Conservation (phyloP, 306 rosid species). For the Sesbania bispinosa region DNA sequence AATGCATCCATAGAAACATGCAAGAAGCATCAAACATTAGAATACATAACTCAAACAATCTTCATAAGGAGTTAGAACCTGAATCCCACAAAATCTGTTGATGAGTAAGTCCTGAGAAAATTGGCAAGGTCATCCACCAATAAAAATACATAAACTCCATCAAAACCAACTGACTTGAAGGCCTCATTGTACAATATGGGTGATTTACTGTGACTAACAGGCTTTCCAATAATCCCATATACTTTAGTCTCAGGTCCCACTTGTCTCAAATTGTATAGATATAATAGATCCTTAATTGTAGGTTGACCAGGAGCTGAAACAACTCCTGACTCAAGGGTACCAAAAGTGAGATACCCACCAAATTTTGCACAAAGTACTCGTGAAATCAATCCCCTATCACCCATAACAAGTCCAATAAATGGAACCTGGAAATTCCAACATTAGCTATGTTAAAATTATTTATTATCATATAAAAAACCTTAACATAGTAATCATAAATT, state of each 20-base stretch:
- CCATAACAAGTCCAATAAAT: constrained; percentile 87
- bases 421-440: constrained; percentile 69
- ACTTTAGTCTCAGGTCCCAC: constrained; percentile 78
- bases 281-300: constrained; percentile 64
- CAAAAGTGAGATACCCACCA: constrained; percentile 90
- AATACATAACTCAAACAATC: constrained; percentile 10
- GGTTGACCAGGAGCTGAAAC: constrained; percentile 99
- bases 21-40: constrained; percentile 18
- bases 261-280: constrained; percentile 68
- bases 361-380: constrained; percentile 84
- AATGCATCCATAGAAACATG: constrained; percentile 11
- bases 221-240: constrained; percentile 87
- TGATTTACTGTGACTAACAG: constrained; percentile 89
- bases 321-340: constrained; percentile 68
- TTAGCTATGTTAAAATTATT: neutral
- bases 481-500: constrained; percentile 8
- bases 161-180: constrained; percentile 70
- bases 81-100: constrained; percentile 84
- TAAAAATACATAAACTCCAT: constrained; percentile 71
- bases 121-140: constrained; percentile 81
- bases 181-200: constrained; percentile 66
- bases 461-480: constrained; percentile 9
- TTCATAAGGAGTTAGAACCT: constrained; percentile 48
- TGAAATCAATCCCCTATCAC: constrained; percentile 82
- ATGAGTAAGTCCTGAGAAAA: constrained; percentile 72